phyloP scores from a whole-genome alignment of 176 grass and related monocot genomes.

The Poa annua region DNA sequence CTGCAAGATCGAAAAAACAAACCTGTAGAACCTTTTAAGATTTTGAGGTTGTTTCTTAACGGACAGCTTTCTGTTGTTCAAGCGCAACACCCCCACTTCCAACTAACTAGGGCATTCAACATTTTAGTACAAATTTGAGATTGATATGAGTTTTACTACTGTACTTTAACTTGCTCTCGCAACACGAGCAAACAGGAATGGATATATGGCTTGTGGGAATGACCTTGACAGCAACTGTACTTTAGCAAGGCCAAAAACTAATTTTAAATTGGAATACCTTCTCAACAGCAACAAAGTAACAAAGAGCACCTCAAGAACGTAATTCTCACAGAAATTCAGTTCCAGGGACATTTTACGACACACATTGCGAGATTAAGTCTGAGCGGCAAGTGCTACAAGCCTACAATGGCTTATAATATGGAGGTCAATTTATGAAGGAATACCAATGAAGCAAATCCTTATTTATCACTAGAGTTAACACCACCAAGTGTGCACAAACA shows the following conservation, averaged over 20 bases:
- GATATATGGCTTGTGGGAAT: too few species aligned
- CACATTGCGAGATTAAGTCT: background rate
- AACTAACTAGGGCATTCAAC: too few species aligned
- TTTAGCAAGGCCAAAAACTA: background rate
- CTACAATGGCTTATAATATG: background rate
- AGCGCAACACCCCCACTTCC: too few species aligned
- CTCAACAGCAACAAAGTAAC: background rate
- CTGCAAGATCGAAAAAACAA: background rate
- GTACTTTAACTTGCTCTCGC: too few species aligned
- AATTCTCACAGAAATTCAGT: background rate
- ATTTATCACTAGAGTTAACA: background rate
- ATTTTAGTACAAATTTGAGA: too few species aligned
- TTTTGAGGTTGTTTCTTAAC: background rate
- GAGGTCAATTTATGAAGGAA: background rate
- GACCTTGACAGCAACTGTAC: background rate
- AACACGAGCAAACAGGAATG: background rate
- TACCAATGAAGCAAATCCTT: conserved; percentile 8
- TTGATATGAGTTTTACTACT: too few species aligned
- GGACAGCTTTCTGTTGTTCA: too few species aligned
- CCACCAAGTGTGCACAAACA: background rate
- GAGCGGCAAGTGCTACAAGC: background rate
- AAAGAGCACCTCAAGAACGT: background rate
- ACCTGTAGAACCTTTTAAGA: background rate
- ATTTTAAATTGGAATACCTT: background rate
- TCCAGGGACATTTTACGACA: background rate